Percentiles rank a stretch among this genome's conserved stretches.
Conservation (phyloP, 768 basidiomycete species). For the Melanogaster broomeanus region DNA sequence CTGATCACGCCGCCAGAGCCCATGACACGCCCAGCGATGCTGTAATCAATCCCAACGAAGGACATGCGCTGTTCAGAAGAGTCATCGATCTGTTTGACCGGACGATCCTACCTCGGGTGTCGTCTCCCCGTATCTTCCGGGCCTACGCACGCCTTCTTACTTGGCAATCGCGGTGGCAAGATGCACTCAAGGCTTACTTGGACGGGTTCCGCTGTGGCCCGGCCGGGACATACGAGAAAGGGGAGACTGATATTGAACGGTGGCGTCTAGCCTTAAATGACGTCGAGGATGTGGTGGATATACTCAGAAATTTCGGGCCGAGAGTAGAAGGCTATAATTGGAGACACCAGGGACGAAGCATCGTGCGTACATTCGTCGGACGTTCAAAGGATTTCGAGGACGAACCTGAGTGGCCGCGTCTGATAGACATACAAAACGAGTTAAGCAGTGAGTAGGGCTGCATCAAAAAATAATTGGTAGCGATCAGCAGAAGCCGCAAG, state of each 20-base stretch:
- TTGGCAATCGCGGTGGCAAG: constrained; percentile 72
- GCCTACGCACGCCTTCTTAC: constrained; percentile 81
- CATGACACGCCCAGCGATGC: constrained; percentile 20
- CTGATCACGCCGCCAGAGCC: too few relatives aligned
- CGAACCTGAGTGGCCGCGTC: constrained; percentile 77
- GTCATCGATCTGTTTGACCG: constrained; percentile 75
- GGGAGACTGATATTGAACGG: constrained; percentile 63
- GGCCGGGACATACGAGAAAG: constrained; percentile 60
- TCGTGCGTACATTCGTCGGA: constrained; percentile 88
- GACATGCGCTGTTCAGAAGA: constrained; percentile 62
- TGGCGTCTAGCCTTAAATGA: constrained; percentile 80
- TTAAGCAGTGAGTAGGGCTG: constrained; percentile 20
- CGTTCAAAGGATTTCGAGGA: constrained; percentile 87
- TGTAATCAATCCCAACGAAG: constrained; percentile 56
- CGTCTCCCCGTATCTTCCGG: constrained; percentile 76
- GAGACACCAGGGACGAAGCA: constrained; percentile 83
- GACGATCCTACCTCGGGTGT: constrained; percentile 80
- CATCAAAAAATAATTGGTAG: neutral
- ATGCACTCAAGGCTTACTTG: constrained; percentile 79
- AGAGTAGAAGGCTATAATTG: constrained; percentile 64
- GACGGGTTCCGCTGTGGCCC: constrained; percentile 79
- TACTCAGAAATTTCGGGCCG: constrained; percentile 83
- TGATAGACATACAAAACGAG: constrained; percentile 55
- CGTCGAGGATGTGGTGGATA: constrained; percentile 82
- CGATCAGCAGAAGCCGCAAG: neutral